These are phyloP conservation scores for Scorias spongiosa DNA, from an alignment of 2,329 filamentous ascomycete species.

Conservation along the genomic window DNA sequence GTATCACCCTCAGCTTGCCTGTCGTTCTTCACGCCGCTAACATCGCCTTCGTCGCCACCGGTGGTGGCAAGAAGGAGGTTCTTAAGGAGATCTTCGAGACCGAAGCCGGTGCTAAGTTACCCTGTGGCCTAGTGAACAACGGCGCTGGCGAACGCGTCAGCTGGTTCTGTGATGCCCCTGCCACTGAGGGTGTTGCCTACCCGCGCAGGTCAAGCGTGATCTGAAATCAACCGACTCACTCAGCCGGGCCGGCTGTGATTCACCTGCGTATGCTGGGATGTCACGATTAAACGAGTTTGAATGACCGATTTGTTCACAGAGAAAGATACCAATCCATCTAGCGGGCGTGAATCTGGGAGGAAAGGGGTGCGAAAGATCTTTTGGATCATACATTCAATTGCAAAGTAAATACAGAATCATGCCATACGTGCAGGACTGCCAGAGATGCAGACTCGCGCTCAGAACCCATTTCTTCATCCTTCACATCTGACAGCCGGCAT, in stretches of 20 bases:
- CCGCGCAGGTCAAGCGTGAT: conserved; percentile 50
- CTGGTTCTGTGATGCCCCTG: conserved; percentile 86
- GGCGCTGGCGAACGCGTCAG: conserved; percentile 70
- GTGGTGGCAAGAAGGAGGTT: conserved; percentile 76
- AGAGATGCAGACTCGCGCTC: too few relatives aligned
- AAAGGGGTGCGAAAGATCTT: too few relatives aligned
- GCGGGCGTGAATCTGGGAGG: not conserved
- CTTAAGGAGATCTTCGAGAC: conserved; percentile 83
- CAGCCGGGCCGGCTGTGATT: too few relatives aligned
- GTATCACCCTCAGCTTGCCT: conserved; percentile 84
- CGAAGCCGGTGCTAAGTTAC: conserved; percentile 56
- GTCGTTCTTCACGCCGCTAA: conserved; percentile 77
- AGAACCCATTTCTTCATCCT: too few relatives aligned
- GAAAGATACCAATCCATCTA: not conserved
- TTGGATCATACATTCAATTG: too few relatives aligned
- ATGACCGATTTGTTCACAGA: not conserved
- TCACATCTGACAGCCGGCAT: too few relatives aligned
- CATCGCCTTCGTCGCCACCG: conserved; percentile 85
- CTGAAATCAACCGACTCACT: conserved; percentile 2
- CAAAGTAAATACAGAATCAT: too few relatives aligned
- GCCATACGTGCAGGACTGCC: too few relatives aligned
- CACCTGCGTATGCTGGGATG: too few relatives aligned
- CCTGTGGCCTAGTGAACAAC: conserved; percentile 78
- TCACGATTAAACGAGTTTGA: not conserved
- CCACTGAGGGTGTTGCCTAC: conserved; percentile 72